phyloP scores from a whole-genome alignment of 768 basidiomycete species.

The Tricholoma matsutake region DNA sequence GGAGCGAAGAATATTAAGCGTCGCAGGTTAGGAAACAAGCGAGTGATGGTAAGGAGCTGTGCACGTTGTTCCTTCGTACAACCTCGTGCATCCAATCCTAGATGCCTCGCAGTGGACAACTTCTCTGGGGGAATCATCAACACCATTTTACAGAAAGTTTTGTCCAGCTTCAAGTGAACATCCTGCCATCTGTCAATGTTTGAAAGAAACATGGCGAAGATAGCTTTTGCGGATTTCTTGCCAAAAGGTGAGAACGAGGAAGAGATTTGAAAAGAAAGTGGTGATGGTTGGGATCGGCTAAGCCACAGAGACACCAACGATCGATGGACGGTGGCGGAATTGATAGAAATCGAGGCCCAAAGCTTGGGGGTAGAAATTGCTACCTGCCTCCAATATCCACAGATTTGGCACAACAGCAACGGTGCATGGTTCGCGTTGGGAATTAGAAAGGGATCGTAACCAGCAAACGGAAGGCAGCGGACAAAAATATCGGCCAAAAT shows the following conservation, averaged over 20 bases:
- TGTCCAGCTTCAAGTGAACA: neutral
- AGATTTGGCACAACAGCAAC: slow-evolving; percentile 4
- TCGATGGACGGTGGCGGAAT: neutral
- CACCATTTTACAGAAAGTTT: neutral
- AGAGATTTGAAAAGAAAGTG: neutral
- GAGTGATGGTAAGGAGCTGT: neutral
- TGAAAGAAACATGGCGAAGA: neutral
- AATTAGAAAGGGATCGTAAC: neutral
- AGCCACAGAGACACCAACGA: slow-evolving; percentile 1
- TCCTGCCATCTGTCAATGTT: neutral
- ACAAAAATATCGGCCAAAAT: neutral
- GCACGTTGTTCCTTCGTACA: neutral
- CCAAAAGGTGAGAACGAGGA: neutral
- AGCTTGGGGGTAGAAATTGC: neutral
- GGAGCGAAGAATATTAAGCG: neutral
- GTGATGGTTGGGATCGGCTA: neutral
- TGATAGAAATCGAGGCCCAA: neutral
- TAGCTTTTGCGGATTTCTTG: neutral
- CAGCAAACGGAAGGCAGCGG: neutral
- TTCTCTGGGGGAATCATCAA: neutral
- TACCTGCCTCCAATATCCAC: slow-evolving; percentile 1
- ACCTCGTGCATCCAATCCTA: neutral
- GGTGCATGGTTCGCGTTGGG: neutral
- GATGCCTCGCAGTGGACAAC: neutral
- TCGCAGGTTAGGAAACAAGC: neutral